These are phyloP conservation scores for Sporisorium graminicola DNA, from an alignment of 1,284 basidiomycete species.

Conservation along the genomic window DNA sequence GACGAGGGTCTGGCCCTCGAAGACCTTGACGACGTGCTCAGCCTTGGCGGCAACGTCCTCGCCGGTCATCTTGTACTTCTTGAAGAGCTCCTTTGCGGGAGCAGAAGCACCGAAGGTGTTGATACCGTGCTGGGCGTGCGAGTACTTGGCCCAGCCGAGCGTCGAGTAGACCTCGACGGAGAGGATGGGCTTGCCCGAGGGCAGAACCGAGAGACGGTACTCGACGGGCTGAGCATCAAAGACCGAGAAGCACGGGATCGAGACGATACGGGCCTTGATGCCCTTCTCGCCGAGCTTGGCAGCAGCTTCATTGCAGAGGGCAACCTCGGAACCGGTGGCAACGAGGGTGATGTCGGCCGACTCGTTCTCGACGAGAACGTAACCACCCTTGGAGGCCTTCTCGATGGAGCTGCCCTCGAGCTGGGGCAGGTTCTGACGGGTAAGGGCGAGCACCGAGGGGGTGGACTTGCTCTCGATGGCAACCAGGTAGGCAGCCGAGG, in stretches of 20 bases:
- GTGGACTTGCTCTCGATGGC: conserved; percentile 81
- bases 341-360: conserved; percentile 87
- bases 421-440: conserved; percentile 92
- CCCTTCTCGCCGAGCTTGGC: conserved; percentile 77
- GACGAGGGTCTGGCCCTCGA: conserved; percentile 82
- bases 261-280: conserved; percentile 85
- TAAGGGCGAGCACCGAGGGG: conserved; percentile 85
- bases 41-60: conserved; percentile 82
- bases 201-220: conserved; percentile 85
- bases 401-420: conserved; percentile 89
- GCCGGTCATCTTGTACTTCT: conserved; percentile 63
- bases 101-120: conserved; percentile 80
- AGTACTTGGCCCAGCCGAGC: conserved; percentile 68
- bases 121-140: conserved; percentile 66
- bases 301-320: conserved; percentile 86
- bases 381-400: conserved; percentile 85
- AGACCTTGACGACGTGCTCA: conserved; percentile 88
- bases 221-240: conserved; percentile 86
- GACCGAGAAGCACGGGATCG: conserved; percentile 87
- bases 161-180: conserved; percentile 83
- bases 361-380: conserved; percentile 83
- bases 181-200: conserved; percentile 88
- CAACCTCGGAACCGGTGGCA: conserved; percentile 87
- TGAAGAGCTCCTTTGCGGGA: conserved; percentile 88
- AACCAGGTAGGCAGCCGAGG: conserved; percentile 86